Percentiles rank a stretch among this genome's conserved stretches.
Evolutionary conservation across 768 basidiomycete species (phyloP).

Genomic region (Auricularia sp.): DNA sequence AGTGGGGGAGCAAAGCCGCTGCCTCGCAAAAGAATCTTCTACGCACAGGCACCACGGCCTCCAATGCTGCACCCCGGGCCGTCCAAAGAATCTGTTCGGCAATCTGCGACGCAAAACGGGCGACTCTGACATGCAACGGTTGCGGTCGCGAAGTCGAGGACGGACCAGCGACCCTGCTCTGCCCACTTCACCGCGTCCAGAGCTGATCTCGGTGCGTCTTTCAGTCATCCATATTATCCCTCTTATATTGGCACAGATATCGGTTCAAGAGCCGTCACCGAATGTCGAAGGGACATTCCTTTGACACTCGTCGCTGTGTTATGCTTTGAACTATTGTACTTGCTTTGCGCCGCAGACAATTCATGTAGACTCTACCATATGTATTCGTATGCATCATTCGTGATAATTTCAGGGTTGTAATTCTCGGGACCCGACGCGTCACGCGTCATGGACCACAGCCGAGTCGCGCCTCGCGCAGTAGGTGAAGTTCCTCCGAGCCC

Average conservation of each 20-base stretch:
- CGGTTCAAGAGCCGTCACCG: not conserved
- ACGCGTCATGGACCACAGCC: no score
- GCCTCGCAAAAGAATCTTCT: conserved; percentile 1
- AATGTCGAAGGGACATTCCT: not conserved
- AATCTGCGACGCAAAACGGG: not conserved
- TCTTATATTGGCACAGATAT: not conserved
- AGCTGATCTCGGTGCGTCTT: no score
- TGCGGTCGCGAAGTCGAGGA: not conserved
- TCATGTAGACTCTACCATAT: no score
- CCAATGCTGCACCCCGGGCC: not conserved
- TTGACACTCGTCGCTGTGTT: no score
- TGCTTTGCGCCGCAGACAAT: no score
- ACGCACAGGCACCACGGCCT: not conserved
- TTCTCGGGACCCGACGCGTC: no score
- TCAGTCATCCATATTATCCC: not conserved
- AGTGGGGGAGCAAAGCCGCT: conserved; percentile 28
- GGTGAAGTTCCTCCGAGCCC: no score
- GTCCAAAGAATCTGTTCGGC: not conserved
- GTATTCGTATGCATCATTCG: no score
- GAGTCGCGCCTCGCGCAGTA: no score
- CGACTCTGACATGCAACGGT: not conserved
- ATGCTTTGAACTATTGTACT: no score
- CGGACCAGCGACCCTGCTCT: not conserved
- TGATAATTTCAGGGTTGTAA: no score
- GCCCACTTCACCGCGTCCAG: no score